A percentile compares a stretch with the other conserved stretches of the same genome.
phyloP scores from a whole-genome alignment of 352 stramenopile species.

The Pythium guiyangense region DNA sequence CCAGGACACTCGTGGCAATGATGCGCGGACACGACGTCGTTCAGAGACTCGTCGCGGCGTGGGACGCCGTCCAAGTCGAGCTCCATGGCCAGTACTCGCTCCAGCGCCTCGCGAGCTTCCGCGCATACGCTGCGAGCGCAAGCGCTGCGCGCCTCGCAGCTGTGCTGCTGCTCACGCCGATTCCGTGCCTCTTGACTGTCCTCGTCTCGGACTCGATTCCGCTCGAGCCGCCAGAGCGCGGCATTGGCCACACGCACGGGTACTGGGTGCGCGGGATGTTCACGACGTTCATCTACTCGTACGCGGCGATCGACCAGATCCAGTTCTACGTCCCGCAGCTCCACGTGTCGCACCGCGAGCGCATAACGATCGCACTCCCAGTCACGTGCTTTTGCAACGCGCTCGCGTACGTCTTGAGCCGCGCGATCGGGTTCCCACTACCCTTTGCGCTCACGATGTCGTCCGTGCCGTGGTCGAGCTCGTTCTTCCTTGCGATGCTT shows the following conservation, averaged over 20 bases:
- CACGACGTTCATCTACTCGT: slow-evolving; percentile 4
- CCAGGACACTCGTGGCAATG: no score
- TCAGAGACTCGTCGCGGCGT: slow-evolving; percentile 2
- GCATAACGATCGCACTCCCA: neutral
- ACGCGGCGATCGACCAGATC: slow-evolving; percentile 1
- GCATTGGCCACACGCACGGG: neutral
- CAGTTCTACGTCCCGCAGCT: slow-evolving; percentile 12
- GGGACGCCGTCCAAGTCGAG: slow-evolving; percentile 29
- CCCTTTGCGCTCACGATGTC: slow-evolving; percentile 32
- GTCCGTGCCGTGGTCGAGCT: slow-evolving; percentile 2
- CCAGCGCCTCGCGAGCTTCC: neutral
- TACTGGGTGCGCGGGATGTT: slow-evolving; percentile 3
- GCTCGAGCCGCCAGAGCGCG: slow-evolving; percentile 1
- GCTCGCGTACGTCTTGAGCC: slow-evolving; percentile 3
- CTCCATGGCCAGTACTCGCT: slow-evolving; percentile 32
- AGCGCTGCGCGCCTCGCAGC: neutral
- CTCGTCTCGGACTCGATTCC: neutral
- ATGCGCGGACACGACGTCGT: neutral
- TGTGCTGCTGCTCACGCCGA: neutral
- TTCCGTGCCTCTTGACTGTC: neutral
- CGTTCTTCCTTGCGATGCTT: neutral
- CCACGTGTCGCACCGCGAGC: slow-evolving; percentile 5
- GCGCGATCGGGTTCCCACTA: slow-evolving; percentile 30
- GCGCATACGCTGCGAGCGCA: neutral
- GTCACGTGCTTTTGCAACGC: neutral